phyloP scores from a whole-genome alignment of 2,329 filamentous ascomycete species.

The Endothia cerciana region DNA sequence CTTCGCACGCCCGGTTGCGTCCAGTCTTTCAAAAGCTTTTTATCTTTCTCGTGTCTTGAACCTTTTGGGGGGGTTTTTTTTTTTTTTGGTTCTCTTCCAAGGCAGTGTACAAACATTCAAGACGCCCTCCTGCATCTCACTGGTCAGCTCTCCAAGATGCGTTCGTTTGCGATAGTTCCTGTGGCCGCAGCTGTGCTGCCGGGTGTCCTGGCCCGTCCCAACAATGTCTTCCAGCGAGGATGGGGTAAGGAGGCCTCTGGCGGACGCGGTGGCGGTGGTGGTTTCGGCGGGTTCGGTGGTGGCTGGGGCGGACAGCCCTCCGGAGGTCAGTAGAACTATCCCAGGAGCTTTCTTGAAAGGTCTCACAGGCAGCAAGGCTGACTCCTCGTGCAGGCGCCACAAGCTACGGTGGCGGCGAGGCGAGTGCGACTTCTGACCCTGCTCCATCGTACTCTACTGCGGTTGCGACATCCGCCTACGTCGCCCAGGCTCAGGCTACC shows the following conservation, averaged over 20 bases:
- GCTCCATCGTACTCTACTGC: constrained; percentile 10
- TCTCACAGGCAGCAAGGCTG: background rate
- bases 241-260: constrained; percentile 8
- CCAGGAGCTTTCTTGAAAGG: background rate
- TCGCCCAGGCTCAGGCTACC: constrained; percentile 15
- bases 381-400: background rate
- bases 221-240: constrained; percentile 20
- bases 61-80: too few species aligned
- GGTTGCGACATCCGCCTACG: background rate
- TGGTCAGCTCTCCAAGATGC: constrained; percentile 8
- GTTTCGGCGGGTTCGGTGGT: constrained; percentile 10
- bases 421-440: background rate
- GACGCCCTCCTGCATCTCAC: background rate
- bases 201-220: constrained; percentile 15
- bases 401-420: background rate
- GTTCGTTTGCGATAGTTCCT: constrained; percentile 13
- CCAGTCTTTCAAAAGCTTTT: constrained; percentile 13
- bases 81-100: background rate
- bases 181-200: constrained; percentile 22
- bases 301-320: background rate
- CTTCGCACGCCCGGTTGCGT: constrained; percentile 26
- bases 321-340: constrained; percentile 2
- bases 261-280: background rate
- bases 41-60: background rate
- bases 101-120: background rate